Evolutionary conservation across 129 eudicot genomes (phyloP).

Genomic region (Scalesia atractyloides): DNA sequence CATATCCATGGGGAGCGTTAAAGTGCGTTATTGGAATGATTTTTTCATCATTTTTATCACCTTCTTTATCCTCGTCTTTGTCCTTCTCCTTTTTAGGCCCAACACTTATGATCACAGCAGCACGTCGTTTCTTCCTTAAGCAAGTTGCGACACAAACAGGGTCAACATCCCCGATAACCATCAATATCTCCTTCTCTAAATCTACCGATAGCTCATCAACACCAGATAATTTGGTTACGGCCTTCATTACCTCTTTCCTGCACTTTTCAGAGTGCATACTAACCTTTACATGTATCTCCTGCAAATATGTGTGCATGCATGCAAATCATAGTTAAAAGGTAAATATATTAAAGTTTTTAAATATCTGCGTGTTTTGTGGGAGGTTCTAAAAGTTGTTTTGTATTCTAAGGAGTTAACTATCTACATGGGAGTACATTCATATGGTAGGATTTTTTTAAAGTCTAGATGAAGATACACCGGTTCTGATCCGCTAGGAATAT

Average conservation of each 20-base stretch:
- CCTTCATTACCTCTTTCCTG: constrained; percentile 34
- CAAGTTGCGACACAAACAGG: constrained; percentile 32
- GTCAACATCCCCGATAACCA: constrained; percentile 37
- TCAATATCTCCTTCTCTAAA: constrained; percentile 28
- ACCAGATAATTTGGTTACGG: constrained; percentile 22
- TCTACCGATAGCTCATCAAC: constrained; percentile 28
- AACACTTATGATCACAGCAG: constrained; percentile 29
- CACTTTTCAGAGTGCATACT: constrained; percentile 36
- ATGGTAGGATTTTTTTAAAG: too few relatives aligned
- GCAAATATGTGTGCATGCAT: constrained; percentile 2
- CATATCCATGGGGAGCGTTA: constrained; percentile 21
- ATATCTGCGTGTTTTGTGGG: too few relatives aligned
- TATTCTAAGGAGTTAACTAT: too few relatives aligned
- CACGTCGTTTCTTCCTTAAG: constrained; percentile 31
- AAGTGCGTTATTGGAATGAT: background rate
- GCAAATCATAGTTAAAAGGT: background rate
- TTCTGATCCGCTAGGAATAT: too few relatives aligned
- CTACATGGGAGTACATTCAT: too few relatives aligned
- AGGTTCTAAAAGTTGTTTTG: too few relatives aligned
- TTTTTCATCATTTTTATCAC: background rate
- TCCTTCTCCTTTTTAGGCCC: constrained; percentile 25
- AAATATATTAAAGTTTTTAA: background rate
- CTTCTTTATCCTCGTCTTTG: background rate
- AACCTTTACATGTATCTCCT: constrained; percentile 43
- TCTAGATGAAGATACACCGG: too few relatives aligned